phyloP scores from a whole-genome alignment of 2,329 filamentous ascomycete species.

The Byssochlamys sp. region DNA sequence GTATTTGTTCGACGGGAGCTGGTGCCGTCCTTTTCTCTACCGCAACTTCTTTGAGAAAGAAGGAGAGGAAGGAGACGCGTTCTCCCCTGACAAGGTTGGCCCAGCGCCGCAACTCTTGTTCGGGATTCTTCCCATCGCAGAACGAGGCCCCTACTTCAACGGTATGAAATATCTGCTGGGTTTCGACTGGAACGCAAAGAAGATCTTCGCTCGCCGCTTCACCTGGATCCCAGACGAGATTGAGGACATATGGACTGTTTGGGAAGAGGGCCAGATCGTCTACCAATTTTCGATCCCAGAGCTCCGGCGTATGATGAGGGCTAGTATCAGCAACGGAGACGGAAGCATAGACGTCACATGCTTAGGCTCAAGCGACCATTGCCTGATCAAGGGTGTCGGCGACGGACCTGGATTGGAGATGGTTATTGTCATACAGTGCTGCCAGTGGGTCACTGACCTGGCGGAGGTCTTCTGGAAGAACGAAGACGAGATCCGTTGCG shows the following conservation, averaged over 20 bases:
- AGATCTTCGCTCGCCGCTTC: constrained; percentile 18
- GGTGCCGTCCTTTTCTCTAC: constrained; percentile 16
- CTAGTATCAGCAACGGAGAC: constrained; percentile 9
- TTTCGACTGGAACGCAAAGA: constrained; percentile 14
- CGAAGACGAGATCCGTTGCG: not conserved
- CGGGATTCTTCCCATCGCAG: constrained; percentile 15
- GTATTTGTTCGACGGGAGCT: constrained; percentile 16
- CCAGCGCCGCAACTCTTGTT: constrained; percentile 13
- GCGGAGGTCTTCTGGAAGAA: constrained; percentile 13
- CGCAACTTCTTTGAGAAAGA: constrained; percentile 12
- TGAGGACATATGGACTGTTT: constrained; percentile 16
- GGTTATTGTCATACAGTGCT: constrained; percentile 19
- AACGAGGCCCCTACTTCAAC: constrained; percentile 8
- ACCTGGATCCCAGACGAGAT: constrained; percentile 14
- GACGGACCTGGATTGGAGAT: constrained; percentile 24
- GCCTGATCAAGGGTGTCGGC: constrained; percentile 8
- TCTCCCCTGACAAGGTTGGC: constrained; percentile 2
- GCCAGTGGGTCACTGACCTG: constrained; percentile 22
- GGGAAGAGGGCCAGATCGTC: constrained; percentile 16
- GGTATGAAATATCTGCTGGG: constrained; percentile 19
- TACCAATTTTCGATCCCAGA: constrained; percentile 15
- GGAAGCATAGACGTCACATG: constrained; percentile 14
- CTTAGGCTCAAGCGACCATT: constrained; percentile 14
- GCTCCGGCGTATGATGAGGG: constrained; percentile 12
- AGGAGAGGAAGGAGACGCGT: constrained; percentile 3